Base-by-base conservation (phyloP, 257 asterid genomes). In the Orobanche coerulescens region DNA sequence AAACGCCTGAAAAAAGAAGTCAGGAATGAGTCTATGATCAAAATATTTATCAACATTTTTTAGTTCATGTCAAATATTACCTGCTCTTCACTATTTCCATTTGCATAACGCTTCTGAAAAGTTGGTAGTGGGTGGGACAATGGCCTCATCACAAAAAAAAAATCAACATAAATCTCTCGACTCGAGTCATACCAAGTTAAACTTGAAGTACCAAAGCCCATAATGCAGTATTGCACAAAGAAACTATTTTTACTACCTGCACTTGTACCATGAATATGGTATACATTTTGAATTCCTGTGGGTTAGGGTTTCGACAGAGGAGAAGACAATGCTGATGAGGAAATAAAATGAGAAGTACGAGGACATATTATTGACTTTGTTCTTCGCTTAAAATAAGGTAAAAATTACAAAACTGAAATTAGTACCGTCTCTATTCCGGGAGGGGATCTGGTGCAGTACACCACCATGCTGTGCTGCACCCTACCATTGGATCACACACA, bases 81-180 rank as follows among this genome's bases (percentile, higher is more conserved):
- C 94, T 91, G 98, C 65, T 91, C 98, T 69, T 91, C 98, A 28
- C 69, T 78, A 69, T 73, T 79, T 54, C 98, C 98, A 79, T 74
- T 77, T 12, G 83, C 84, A 83, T 91, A 91, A 58, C n/a, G 92
- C 96, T 68, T 84, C 94, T 30, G 79, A 58, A 36, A 91, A 77
- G 77, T 76, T 88, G 63, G 94, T 84, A 43, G 54, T 54, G 6
- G 77, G 70, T 1, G 98, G 90, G 36, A 88, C 81, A 57, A 88
- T 82, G 58, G 65, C 60, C 96, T 91, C 54, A 39, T 37, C 37
- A 30, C 30, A 40, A 78, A 34, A 22, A 65, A 73, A 58, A 46
- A 51, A 66, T 61, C 65, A 72, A 62, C 74, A 37, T 25, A 46
- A 22, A 59, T 43, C 14, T 28, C 33, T n/a, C n/a, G n/a, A n/a